Evolutionary conservation across 441 rosid genomes (phyloP).

Genomic region (Brassica balearica): DNA sequence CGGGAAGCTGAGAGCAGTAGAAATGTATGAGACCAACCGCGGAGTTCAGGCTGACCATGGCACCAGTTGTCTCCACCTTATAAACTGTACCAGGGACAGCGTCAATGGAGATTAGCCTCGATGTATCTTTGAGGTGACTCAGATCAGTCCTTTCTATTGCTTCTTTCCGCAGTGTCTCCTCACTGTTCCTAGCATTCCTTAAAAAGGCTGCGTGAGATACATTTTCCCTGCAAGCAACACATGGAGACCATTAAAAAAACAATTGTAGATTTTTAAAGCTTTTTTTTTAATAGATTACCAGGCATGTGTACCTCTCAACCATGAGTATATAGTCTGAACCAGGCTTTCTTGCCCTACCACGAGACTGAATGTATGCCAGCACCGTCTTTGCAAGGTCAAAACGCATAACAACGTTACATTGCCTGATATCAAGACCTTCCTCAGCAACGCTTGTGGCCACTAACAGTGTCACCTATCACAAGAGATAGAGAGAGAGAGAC

Average conservation of each 20-base stretch:
- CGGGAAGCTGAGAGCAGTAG: conserved; percentile 98
- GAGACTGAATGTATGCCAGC: conserved; percentile 96
- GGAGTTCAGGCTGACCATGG: conserved; percentile 96
- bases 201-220: conserved; percentile 89
- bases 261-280: not conserved
- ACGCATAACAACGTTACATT: conserved; percentile 98
- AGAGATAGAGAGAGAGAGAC: conserved; percentile 4
- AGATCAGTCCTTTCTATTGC: conserved; percentile 99
- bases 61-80: conserved; percentile 97
- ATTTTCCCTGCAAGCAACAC: conserved; percentile 66
- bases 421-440: conserved; percentile 99
- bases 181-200: conserved; percentile 97
- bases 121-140: conserved; percentile 89
- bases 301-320: conserved; percentile 81
- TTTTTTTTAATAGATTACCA: not conserved
- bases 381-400: conserved; percentile 99
- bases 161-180: conserved; percentile 97
- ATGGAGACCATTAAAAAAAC: not conserved
- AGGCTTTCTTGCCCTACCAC: conserved; percentile 99
- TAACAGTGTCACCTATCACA: conserved; percentile 82
- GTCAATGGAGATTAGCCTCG: conserved; percentile 86
- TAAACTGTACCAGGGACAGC: conserved; percentile 86
- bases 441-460: conserved; percentile 99
- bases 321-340: conserved; percentile 99
- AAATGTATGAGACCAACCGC: conserved; percentile 97